Percentiles rank a stretch among this genome's conserved stretches.
These are phyloP conservation scores for Cupressus sempervirens DNA, from an alignment of 75 land plant species.

Conservation along the genomic window DNA sequence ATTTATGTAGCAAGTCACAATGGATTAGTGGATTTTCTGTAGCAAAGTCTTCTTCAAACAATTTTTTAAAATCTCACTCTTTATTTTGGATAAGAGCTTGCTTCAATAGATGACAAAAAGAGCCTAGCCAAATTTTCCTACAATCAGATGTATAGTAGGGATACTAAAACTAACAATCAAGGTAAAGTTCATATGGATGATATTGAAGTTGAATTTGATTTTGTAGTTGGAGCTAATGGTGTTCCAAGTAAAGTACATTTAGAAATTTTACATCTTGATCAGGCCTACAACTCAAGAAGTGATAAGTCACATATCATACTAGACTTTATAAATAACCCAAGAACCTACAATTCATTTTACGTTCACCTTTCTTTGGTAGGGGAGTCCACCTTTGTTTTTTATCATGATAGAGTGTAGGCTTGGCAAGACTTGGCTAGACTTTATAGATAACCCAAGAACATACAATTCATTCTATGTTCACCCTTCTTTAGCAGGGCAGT, in stretches of 20 bases:
- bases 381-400: too few relatives aligned
- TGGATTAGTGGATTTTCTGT: slow-evolving; percentile 27
- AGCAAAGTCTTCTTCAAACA: slow-evolving; percentile 19
- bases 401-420: too few relatives aligned
- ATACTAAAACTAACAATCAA: neutral
- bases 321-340: too few relatives aligned
- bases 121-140: slow-evolving; percentile 22
- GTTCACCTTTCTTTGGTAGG: too few relatives aligned
- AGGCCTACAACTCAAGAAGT: neutral
- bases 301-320: too few relatives aligned
- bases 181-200: neutral
- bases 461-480: slow-evolving; percentile 33
- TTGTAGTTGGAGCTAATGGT: slow-evolving; percentile 39
- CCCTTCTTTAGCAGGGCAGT: slow-evolving; percentile 26
- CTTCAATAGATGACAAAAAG: slow-evolving; percentile 19
- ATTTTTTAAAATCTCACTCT: slow-evolving; percentile 10
- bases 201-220: slow-evolving; percentile 32
- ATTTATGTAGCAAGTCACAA: slow-evolving; percentile 33
- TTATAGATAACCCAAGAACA: too few relatives aligned
- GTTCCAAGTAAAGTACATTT: slow-evolving; percentile 25
- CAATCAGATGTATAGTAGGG: slow-evolving; percentile 13
- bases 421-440: too few relatives aligned
- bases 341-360: too few relatives aligned
- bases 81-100: slow-evolving; percentile 30
- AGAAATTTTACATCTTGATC: slow-evolving; percentile 26